These are phyloP conservation scores for Podospora pseudopauciseta DNA, from an alignment of 495 filamentous ascomycete genomes.

Conservation along the genomic window DNA sequence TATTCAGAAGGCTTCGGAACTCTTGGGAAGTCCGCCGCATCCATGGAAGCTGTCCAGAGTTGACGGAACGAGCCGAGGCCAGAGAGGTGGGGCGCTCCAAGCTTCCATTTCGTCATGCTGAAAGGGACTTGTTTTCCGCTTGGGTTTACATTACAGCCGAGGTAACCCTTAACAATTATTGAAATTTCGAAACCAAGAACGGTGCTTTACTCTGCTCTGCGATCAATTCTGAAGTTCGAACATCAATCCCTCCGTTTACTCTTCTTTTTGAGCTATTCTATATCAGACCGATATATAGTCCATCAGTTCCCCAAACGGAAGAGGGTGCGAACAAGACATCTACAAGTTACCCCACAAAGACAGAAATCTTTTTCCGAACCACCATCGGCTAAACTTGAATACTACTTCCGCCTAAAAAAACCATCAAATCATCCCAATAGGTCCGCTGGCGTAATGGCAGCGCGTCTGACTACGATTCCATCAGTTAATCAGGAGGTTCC, in stretches of 20 bases:
- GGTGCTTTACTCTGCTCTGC: background rate
- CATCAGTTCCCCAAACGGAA: background rate
- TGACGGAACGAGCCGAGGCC: background rate
- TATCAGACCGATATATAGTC: too few relatives aligned
- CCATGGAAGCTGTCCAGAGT: background rate
- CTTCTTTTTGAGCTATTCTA: too few relatives aligned
- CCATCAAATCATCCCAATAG: background rate
- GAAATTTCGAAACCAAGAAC: background rate
- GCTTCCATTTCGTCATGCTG: conserved; percentile 7
- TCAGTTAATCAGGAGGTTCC: conserved; percentile 18
- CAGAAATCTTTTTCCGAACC: background rate
- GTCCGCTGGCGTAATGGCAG: conserved; percentile 20
- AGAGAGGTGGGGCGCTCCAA: background rate
- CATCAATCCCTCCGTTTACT: too few relatives aligned
- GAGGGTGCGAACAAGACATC: too few relatives aligned
- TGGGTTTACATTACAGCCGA: background rate
- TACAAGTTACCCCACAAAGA: background rate
- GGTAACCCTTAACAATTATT: background rate
- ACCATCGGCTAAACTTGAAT: background rate
- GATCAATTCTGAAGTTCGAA: background rate
- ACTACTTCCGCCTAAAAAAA: background rate
- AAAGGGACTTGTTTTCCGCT: background rate
- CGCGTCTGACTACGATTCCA: conserved; percentile 16
- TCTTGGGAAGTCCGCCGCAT: conserved; percentile 13
- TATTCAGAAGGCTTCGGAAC: conserved; percentile 8